Percentiles rank a stretch among this genome's conserved stretches.
Evolutionary conservation across 768 basidiomycete species (phyloP).

Genomic region (Lanmaoa rubissima): DNA sequence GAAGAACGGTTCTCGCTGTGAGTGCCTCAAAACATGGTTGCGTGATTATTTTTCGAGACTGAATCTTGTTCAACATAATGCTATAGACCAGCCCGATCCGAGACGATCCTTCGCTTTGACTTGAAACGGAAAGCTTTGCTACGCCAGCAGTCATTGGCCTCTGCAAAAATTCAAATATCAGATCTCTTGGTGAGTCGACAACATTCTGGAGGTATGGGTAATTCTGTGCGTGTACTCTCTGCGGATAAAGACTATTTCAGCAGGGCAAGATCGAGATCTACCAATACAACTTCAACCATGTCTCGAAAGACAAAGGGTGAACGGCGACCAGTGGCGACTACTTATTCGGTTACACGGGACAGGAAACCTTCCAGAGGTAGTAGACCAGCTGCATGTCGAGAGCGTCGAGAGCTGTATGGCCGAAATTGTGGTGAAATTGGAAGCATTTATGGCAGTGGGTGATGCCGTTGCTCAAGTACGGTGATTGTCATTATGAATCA

Average conservation of each 20-base stretch:
- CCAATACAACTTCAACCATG: constrained; percentile 16
- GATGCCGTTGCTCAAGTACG: constrained; percentile 24
- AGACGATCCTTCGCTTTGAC: constrained; percentile 25
- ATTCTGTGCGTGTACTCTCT: background rate
- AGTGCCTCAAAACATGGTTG: background rate
- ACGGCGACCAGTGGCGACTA: constrained; percentile 16
- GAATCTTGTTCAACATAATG: background rate
- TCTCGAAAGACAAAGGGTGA: background rate
- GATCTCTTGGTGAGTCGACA: constrained; percentile 16
- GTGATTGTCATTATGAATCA: background rate
- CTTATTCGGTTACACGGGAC: constrained; percentile 20
- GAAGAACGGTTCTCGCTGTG: constrained; percentile 22
- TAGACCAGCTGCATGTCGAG: background rate
- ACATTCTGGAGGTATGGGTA: constrained; percentile 6
- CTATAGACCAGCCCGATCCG: constrained; percentile 14
- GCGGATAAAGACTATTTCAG: background rate
- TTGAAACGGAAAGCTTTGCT: constrained; percentile 21
- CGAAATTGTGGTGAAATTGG: constrained; percentile 23
- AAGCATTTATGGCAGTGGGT: constrained; percentile 23
- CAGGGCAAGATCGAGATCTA: constrained; percentile 16
- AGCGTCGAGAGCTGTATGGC: constrained; percentile 19
- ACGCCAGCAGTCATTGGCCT: constrained; percentile 16
- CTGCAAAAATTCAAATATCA: constrained; percentile 11
- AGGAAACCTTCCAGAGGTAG: background rate
- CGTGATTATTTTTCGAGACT: background rate